Base-by-base conservation (phyloP, 495 filamentous ascomycete genomes). In the Venustampulla echinocandica region DNA sequence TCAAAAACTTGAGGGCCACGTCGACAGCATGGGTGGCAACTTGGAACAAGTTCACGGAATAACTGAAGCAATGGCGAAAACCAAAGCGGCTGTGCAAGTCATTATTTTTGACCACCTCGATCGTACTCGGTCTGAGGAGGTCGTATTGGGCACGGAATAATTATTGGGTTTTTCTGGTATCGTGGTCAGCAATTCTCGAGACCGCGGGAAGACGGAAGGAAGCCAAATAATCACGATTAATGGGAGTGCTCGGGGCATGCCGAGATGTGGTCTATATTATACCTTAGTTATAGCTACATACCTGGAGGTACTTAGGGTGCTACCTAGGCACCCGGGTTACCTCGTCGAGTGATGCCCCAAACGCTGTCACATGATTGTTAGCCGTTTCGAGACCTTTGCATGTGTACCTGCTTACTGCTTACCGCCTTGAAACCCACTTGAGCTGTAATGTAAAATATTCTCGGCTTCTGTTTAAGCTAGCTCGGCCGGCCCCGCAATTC, bases 11-110 rank as follows among this genome's bases (percentile, higher is more conserved):
- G 62, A 69, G 38, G 65, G 67, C 33, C 77, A 80, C 58, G 61
- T 81, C 19, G 69, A 72, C 49, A 78, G 69, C 22, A 71, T 82
- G 64, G 67, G 74, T 44, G 69, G 58, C 38, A 81, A 80, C 50
- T 61, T 66, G 2, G 65, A 62, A n/a, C 70, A 74, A 22, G 62
- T 80, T 10, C 44, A 63, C 6, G 77, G 70, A 2, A 64, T 81
- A 34, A 54, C 61, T 10, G 70, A 75, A 32, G 74, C 75, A 10
- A 69, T 81, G 41, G 58, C 60, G 37, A 57, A 64, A 33, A 70
- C 73, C 17, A 69, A 71, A 48, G 69, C 66, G 25, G 69, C 72
- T n/a, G 60, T 82, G 48, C 51, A 61, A 34, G 39, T 47, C 11
- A 52, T 44, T 14, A 20, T 61, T 3, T 53, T 53, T 37, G 34